These are phyloP conservation scores for Juglanconis sp. DNA, from an alignment of 2,329 filamentous ascomycete species.

Conservation along the genomic window DNA sequence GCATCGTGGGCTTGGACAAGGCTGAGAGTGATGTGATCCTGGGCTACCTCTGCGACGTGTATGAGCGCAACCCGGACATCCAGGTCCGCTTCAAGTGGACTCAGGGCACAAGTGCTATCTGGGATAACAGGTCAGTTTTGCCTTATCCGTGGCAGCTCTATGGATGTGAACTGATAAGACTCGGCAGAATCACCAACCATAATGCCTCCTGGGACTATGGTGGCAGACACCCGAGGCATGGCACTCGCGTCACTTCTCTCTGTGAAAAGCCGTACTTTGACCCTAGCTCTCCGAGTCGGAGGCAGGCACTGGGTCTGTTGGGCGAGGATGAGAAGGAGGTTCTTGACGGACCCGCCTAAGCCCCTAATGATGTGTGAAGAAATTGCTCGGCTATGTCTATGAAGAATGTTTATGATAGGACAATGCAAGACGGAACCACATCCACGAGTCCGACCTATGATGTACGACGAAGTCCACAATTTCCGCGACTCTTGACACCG, in stretches of 20 bases:
- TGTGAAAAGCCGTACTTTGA: slow-evolving; percentile 71
- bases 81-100: slow-evolving; percentile 72
- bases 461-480: too few relatives aligned
- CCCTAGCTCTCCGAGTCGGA: slow-evolving; percentile 59
- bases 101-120: slow-evolving; percentile 62
- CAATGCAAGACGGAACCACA: too few relatives aligned
- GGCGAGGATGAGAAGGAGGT: slow-evolving; percentile 48
- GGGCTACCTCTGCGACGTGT: slow-evolving; percentile 65
- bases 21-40: slow-evolving; percentile 67
- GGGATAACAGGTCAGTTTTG: slow-evolving; percentile 61
- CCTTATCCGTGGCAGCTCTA: not conserved
- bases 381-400: too few relatives aligned
- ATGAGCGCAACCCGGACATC: slow-evolving; percentile 67
- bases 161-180: not conserved
- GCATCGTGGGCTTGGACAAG: slow-evolving; percentile 67
- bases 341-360: not conserved
- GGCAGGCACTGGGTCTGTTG: slow-evolving; percentile 63
- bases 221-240: slow-evolving; percentile 63
- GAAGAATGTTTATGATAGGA: too few relatives aligned
- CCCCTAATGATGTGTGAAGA: not conserved
- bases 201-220: slow-evolving; percentile 74
- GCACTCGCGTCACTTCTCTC: slow-evolving; percentile 67
- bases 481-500: too few relatives aligned
- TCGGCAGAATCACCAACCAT: slow-evolving; percentile 63
- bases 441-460: too few relatives aligned